phyloP scores from a whole-genome alignment of 306 rosid species.

The Cucumis melo region DNA sequence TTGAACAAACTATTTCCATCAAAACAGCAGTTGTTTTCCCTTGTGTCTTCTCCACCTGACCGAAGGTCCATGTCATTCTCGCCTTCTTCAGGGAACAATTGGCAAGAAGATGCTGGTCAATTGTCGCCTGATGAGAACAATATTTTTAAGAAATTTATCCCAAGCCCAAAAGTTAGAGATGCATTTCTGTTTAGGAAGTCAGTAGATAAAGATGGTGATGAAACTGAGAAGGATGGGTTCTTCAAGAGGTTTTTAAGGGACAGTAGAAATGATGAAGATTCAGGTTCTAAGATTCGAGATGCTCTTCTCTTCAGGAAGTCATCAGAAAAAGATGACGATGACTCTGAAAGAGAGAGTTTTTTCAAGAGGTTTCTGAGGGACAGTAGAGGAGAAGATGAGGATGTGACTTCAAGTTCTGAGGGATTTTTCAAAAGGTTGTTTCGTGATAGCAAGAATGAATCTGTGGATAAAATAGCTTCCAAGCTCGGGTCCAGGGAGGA shows the following conservation, averaged over 20 bases:
- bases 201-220: conserved; percentile 59
- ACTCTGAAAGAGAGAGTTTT: conserved; percentile 77
- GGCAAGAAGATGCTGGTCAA: conserved; percentile 44
- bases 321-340: conserved; percentile 54
- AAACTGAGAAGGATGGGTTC: conserved; percentile 75
- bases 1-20: conserved; percentile 60
- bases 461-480: conserved; percentile 39
- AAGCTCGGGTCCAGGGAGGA: conserved; percentile 32
- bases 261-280: conserved; percentile 69
- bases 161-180: conserved; percentile 74
- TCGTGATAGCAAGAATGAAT: conserved; percentile 73
- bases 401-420: conserved; percentile 57
- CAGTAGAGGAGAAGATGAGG: conserved; percentile 73
- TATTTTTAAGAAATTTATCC: conserved; percentile 70
- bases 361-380: conserved; percentile 70
- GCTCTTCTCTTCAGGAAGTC: conserved; percentile 61
- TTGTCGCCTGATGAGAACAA: conserved; percentile 62
- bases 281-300: conserved; percentile 62
- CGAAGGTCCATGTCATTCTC: conserved; percentile 51
- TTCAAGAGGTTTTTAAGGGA: conserved; percentile 83
- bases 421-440: conserved; percentile 79
- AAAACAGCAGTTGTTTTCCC: conserved; percentile 59
- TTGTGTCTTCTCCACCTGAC: conserved; percentile 50
- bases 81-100: conserved; percentile 39
- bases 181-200: conserved; percentile 77